phyloP scores from a whole-genome alignment of 164 flowering plant species.

The Cinnamomum micranthum region DNA sequence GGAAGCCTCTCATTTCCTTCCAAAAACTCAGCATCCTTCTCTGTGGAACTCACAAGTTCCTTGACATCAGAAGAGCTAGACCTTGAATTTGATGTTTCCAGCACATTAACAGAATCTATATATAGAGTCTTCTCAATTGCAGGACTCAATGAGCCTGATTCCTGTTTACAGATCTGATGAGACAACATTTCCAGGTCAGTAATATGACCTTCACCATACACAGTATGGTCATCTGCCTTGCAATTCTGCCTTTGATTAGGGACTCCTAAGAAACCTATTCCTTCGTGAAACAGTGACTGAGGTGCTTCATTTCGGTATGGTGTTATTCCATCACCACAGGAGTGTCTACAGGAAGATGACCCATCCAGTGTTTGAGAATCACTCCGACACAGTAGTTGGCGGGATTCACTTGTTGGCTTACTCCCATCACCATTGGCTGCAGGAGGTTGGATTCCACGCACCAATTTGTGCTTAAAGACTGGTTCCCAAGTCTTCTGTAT shows the following conservation, averaged over 20 bases:
- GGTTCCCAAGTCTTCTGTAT: constrained; percentile 27
- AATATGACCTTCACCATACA: neutral
- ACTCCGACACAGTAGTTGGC: constrained; percentile 30
- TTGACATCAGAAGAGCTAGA: constrained; percentile 24
- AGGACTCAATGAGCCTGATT: constrained; percentile 30
- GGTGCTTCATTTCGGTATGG: constrained; percentile 50
- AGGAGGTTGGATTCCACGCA: constrained; percentile 22
- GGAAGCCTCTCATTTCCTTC: constrained; percentile 14
- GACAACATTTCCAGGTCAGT: neutral
- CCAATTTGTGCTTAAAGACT: constrained; percentile 24
- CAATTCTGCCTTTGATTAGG: constrained; percentile 38
- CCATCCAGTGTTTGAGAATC: constrained; percentile 36
- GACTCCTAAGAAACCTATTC: constrained; percentile 47
- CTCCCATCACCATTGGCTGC: constrained; percentile 21
- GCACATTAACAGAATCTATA: constrained; percentile 43
- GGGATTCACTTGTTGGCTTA: constrained; percentile 29
- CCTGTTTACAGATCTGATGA: constrained; percentile 9
- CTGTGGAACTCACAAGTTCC: constrained; percentile 7
- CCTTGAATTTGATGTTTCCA: constrained; percentile 17
- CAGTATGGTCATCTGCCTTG: constrained; percentile 10
- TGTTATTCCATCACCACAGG: constrained; percentile 36
- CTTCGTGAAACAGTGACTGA: constrained; percentile 53
- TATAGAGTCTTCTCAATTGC: constrained; percentile 67
- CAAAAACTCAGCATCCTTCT: constrained; percentile 13
- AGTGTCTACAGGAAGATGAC: constrained; percentile 36